These are phyloP conservation scores for Nicotiana attenuata DNA, from an alignment of 257 asterid genomes.

Conservation along the genomic window DNA sequence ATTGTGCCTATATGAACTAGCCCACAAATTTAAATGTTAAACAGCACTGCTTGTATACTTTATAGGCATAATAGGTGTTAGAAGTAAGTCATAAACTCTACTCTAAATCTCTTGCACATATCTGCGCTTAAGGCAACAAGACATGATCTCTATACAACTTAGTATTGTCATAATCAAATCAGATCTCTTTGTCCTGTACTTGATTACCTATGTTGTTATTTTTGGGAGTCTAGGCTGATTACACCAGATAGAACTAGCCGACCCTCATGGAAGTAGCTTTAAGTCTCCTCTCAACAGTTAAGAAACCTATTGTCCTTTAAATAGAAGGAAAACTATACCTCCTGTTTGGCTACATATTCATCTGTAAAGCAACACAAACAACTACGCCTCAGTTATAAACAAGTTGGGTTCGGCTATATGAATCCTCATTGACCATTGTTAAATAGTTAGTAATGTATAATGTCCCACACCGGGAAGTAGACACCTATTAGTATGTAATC, in stretches of 20 bases:
- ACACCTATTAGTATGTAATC: too few relatives aligned
- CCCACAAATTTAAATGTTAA: neutral
- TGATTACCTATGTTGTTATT: neutral
- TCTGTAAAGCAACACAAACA: too few relatives aligned
- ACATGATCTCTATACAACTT: neutral
- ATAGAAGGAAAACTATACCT: neutral
- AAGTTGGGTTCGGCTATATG: too few relatives aligned
- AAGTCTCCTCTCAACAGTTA: neutral
- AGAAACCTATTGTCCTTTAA: neutral
- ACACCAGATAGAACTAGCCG: neutral
- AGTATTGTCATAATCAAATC: neutral
- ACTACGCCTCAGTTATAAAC: too few relatives aligned
- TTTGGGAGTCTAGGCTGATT: neutral
- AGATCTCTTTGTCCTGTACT: neutral
- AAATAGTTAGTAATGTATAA: too few relatives aligned
- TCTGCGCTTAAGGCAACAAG: neutral
- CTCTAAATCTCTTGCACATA: neutral
- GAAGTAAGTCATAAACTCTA: neutral
- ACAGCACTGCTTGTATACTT: neutral
- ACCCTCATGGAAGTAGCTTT: neutral
- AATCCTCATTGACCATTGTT: too few relatives aligned
- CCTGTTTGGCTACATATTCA: neutral
- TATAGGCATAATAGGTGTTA: neutral
- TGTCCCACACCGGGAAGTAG: too few relatives aligned
- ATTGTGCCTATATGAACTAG: neutral